Evolutionary conservation across 352 stramenopile species (phyloP), one percentile per base, ranked within the genome.

Genomic region (Phytophthora agathidicida): DNA sequence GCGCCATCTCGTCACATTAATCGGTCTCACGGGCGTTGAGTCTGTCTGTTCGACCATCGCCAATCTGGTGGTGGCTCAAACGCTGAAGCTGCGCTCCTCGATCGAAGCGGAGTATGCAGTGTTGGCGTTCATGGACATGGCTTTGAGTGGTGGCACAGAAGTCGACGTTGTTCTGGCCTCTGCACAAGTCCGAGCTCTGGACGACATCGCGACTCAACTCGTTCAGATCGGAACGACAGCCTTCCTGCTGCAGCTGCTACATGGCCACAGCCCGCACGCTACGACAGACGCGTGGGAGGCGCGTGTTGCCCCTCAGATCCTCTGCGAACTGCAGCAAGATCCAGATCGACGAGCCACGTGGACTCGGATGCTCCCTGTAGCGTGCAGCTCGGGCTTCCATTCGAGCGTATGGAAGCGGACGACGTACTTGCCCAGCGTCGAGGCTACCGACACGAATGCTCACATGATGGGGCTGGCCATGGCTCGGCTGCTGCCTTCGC

Each of bases 391-490:
- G 1, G 53, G 56, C 37, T 86, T 89, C 41, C 54, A 87, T 44
- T 58, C 67, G 9, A 52, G 48, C 13, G 48, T 85, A 8, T 89
- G 79, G 79, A 60, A 50, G 20, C 65, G 65, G 36, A 75, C 71
- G 3, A 62, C 24, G 44, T 77, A 73, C 41, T 35, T 83, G 20
- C 49, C 43, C 1, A 52, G 16, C n/a, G 31, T 68, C 2, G 75
- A 82, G 26, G 74, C 76, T 2, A 73, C 62, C 0, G 64, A 81
- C 35, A 86, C 65, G 17, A 90, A 90, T 24, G 71, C 66, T 27
- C 80, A 88, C 54, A 48, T 86, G 50, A 58, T 75, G 42, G 70
- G 63, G 10, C 35, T 66, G 1, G 80, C 75, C 7, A 69, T 83
- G 52, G 51, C 49, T 20, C 41, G 63, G 8, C 46, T 86, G 32